Percentiles rank a stretch among this genome's conserved stretches.
Conservation (phyloP, 345 rosid species). For the Durio zibethinus region DNA sequence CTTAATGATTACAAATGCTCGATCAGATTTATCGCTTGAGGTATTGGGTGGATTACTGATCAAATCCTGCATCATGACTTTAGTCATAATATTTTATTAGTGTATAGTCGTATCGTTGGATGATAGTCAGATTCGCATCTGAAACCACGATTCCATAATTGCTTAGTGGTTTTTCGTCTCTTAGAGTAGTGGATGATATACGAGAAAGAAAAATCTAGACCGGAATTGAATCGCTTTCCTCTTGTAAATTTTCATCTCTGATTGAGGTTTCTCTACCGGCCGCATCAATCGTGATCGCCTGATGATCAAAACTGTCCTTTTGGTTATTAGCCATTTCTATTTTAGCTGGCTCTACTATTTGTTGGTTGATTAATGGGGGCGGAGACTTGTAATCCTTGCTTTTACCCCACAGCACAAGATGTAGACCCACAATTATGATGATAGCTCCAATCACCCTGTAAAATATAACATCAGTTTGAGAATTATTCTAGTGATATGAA, state of each 20-base stretch:
- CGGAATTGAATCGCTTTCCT: not conserved
- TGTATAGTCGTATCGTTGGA: not conserved
- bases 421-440: slow-evolving; percentile 70
- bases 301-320: slow-evolving; percentile 25
- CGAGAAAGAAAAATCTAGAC: not conserved
- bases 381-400: slow-evolving; percentile 50
- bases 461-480: not conserved
- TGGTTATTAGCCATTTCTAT: slow-evolving; percentile 16
- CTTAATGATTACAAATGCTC: not conserved
- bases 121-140: not conserved
- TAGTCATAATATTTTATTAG: not conserved
- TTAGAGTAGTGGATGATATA: not conserved
- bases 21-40: not conserved
- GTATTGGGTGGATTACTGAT: not conserved
- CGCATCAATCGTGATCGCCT: slow-evolving; percentile 27
- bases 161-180: not conserved
- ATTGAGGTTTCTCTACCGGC: not conserved
- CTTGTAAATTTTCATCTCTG: slow-evolving; percentile 15
- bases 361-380: slow-evolving; percentile 13
- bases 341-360: slow-evolving; percentile 23
- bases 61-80: not conserved
- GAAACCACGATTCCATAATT: slow-evolving; percentile 7
- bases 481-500: not conserved
- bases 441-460: slow-evolving; percentile 76
- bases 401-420: slow-evolving; percentile 87